phyloP scores from a whole-genome alignment of 2,329 filamentous ascomycete genomes.

The Trichoderma atroviride region DNA sequence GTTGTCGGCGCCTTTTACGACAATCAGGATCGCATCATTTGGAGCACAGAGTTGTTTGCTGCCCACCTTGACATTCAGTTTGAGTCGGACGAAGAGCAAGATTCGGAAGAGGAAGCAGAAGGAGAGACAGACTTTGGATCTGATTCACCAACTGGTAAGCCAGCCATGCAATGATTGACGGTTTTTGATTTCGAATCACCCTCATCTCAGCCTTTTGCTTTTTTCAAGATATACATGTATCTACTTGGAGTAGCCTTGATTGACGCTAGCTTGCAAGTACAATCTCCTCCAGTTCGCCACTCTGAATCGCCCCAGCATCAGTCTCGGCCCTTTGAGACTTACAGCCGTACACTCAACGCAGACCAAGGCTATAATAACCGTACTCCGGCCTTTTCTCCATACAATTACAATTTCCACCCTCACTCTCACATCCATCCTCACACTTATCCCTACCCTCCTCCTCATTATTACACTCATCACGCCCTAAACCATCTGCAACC shows the following conservation, averaged over 20 bases:
- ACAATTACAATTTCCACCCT: neutral
- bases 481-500: neutral
- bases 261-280: slow-evolving; percentile 8
- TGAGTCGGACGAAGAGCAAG: slow-evolving; percentile 35
- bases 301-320: neutral
- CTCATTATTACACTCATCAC: neutral
- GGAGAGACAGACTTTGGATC: neutral
- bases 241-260: neutral
- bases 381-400: neutral
- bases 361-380: slow-evolving; percentile 1
- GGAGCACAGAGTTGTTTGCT: slow-evolving; percentile 51
- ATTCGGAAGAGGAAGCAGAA: slow-evolving; percentile 11
- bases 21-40: slow-evolving; percentile 44
- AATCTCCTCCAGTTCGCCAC: neutral
- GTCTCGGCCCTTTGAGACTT: neutral
- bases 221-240: neutral
- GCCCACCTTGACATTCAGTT: slow-evolving; percentile 35
- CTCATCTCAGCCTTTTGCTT: neutral
- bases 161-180: neutral
- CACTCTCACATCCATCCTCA: neutral
- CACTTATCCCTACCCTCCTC: neutral
- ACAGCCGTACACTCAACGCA: neutral
- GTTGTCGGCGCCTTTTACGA: slow-evolving; percentile 54
- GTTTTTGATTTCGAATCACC: neutral
- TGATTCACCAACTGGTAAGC: slow-evolving; percentile 13